A percentile compares a stretch with the other conserved stretches of the same genome.
Evolutionary conservation across 495 filamentous ascomycete genomes (phyloP).

Genomic region (Talaromyces ruber): DNA sequence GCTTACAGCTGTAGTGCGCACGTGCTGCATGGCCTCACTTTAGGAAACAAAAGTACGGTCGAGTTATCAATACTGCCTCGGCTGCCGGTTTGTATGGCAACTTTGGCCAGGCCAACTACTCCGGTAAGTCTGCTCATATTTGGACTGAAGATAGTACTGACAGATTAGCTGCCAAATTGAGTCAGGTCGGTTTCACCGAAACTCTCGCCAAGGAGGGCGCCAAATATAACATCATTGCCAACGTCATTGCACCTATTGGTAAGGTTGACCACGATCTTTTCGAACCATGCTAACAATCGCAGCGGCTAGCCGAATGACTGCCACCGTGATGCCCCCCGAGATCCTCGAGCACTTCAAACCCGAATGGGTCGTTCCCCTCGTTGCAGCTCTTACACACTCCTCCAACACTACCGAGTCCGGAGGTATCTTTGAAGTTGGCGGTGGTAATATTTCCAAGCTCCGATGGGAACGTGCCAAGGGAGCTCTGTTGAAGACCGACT

Average conservation of each 20-base stretch:
- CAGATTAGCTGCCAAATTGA: constrained; percentile 73
- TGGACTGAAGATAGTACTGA: constrained; percentile 7
- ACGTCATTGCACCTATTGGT: constrained; percentile 90
- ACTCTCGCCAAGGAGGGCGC: constrained; percentile 94
- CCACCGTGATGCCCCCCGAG: constrained; percentile 96
- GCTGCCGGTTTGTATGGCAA: constrained; percentile 91
- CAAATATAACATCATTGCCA: constrained; percentile 97
- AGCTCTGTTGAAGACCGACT: constrained; percentile 82
- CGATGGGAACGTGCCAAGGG: constrained; percentile 94
- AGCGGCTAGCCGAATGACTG: constrained; percentile 93
- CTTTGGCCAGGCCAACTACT: constrained; percentile 97
- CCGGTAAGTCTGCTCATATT: constrained; percentile 36
- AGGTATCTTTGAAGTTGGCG: constrained; percentile 87
- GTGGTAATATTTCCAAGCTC: constrained; percentile 87
- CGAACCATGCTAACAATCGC: constrained; percentile 6
- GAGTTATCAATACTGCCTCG: constrained; percentile 92
- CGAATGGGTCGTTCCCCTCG: constrained; percentile 92
- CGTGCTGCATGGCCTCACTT: constrained; percentile 97
- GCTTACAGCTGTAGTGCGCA: constrained; percentile 51
- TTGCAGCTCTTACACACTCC: constrained; percentile 82
- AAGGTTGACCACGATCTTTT: constrained; percentile 12
- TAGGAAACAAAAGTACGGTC: constrained; percentile 95
- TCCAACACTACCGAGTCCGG: constrained; percentile 81
- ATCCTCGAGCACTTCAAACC: constrained; percentile 83
- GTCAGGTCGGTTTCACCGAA: constrained; percentile 96